These are phyloP conservation scores for Cladosporium sp. DNA, from an alignment of 2,329 filamentous ascomycete species.

Conservation along the genomic window DNA sequence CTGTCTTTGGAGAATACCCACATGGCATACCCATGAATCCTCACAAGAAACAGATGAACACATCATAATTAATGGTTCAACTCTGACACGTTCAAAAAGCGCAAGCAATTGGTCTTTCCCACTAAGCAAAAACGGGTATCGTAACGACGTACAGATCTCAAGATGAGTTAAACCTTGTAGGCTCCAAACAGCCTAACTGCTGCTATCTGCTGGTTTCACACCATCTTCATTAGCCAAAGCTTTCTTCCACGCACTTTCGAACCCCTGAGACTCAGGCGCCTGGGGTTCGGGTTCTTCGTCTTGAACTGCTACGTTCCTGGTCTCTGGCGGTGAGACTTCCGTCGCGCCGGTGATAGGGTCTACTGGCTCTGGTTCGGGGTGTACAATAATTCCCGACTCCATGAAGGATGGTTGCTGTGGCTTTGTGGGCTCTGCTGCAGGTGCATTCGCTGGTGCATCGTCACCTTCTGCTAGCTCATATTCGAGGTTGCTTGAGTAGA, in stretches of 20 bases:
- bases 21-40: too few species aligned
- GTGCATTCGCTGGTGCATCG: slow-evolving; percentile 1
- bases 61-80: too few species aligned
- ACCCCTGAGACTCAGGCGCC: slow-evolving; percentile 46
- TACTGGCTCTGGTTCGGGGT: slow-evolving; percentile 5
- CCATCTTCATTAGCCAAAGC: slow-evolving; percentile 48
- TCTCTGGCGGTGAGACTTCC: neutral
- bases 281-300: slow-evolving; percentile 17
- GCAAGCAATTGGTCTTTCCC: too few species aligned
- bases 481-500: slow-evolving; percentile 77
- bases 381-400: slow-evolving; percentile 21
- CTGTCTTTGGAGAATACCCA: too few species aligned
- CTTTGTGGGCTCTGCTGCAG: neutral
- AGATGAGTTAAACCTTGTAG: neutral
- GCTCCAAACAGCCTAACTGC: too few species aligned
- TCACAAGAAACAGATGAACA: too few species aligned
- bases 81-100: too few species aligned
- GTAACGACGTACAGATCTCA: slow-evolving; percentile 1
- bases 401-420: slow-evolving; percentile 4
- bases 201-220: neutral
- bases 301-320: neutral
- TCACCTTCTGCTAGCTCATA: slow-evolving; percentile 40
- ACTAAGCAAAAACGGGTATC: slow-evolving; percentile 7
- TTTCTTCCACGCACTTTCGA: slow-evolving; percentile 68
- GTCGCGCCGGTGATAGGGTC: neutral